Evolutionary conservation across 257 asterid species (phyloP).

Genomic region (Nicotiana knightiana): DNA sequence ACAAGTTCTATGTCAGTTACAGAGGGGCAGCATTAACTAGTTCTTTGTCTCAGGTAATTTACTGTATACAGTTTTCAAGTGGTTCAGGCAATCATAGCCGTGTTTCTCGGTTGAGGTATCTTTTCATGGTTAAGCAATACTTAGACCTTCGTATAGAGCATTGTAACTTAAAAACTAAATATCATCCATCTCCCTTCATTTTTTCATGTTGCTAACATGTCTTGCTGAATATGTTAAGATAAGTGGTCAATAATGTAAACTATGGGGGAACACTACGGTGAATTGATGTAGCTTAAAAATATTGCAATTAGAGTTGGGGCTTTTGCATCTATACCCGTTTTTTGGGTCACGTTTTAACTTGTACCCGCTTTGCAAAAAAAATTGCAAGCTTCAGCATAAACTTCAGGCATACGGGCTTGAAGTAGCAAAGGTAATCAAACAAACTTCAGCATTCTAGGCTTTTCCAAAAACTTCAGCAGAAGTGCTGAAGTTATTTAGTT

Average conservation of each 20-base stretch:
- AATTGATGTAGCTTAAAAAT: background rate
- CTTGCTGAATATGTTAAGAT: background rate
- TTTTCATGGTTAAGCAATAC: background rate
- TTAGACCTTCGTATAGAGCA: background rate
- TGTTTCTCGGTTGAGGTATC: background rate
- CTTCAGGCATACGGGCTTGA: no score
- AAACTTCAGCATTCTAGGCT: no score
- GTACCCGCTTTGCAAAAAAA: no score
- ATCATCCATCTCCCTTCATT: background rate
- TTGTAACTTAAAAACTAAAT: background rate
- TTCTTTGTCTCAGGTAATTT: conserved; percentile 89
- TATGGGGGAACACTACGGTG: background rate
- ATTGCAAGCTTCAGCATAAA: no score
- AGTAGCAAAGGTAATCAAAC: no score
- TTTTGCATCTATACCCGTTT: no score
- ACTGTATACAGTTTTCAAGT: background rate
- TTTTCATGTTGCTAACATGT: background rate
- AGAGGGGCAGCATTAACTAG: conserved; percentile 82
- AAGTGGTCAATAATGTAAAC: background rate
- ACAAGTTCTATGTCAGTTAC: conserved; percentile 89
- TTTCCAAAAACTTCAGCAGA: no score
- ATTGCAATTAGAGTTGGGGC: background rate
- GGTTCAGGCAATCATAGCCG: background rate
- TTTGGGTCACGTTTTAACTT: no score
- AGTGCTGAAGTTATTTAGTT: no score